phyloP scores from a whole-genome alignment of 139 green algal species.

The Chlorella sp. region DNA sequence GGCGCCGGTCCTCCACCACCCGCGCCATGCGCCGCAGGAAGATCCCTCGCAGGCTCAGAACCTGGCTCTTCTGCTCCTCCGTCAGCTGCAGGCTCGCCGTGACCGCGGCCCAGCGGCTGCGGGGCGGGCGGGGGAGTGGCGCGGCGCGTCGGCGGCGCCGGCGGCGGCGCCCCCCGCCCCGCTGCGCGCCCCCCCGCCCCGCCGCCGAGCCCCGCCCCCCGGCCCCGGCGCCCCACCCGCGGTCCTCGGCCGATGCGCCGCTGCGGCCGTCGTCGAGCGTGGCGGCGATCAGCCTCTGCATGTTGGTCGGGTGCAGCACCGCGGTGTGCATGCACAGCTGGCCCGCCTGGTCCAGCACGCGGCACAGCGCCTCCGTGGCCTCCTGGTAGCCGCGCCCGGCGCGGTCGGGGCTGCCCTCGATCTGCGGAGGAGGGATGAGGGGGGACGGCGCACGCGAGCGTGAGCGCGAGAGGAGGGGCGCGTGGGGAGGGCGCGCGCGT shows the following conservation, averaged over 20 bases:
- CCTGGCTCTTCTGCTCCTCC: slow-evolving; percentile 35
- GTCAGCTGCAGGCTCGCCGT: slow-evolving; percentile 28
- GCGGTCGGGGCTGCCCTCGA: slow-evolving; percentile 31
- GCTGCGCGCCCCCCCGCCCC: no score
- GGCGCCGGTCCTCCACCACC: no score
- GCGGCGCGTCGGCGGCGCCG: no score
- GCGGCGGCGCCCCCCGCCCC: no score
- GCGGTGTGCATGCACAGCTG: slow-evolving; percentile 48
- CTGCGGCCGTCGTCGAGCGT: slow-evolving; percentile 44
- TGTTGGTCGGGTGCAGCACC: slow-evolving; percentile 50
- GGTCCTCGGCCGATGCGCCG: slow-evolving; percentile 34
- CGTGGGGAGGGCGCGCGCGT: no score
- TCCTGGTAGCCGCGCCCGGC: slow-evolving; percentile 12
- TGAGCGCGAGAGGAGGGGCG: no score
- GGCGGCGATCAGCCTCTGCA: slow-evolving; percentile 45
- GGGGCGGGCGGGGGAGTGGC: no score
- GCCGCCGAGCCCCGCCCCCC: no score
- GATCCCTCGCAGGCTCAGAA: slow-evolving; percentile 35
- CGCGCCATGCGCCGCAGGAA: slow-evolving; percentile 43
- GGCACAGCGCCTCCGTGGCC: slow-evolving; percentile 24
- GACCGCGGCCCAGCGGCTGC: slow-evolving; percentile 28
- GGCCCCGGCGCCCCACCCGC: no score
- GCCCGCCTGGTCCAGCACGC: slow-evolving; percentile 37
- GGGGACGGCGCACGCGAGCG: background rate
- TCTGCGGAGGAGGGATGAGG: background rate